phyloP scores from a whole-genome alignment of 805 yeast genomes.

The Yarrowia deformans region DNA sequence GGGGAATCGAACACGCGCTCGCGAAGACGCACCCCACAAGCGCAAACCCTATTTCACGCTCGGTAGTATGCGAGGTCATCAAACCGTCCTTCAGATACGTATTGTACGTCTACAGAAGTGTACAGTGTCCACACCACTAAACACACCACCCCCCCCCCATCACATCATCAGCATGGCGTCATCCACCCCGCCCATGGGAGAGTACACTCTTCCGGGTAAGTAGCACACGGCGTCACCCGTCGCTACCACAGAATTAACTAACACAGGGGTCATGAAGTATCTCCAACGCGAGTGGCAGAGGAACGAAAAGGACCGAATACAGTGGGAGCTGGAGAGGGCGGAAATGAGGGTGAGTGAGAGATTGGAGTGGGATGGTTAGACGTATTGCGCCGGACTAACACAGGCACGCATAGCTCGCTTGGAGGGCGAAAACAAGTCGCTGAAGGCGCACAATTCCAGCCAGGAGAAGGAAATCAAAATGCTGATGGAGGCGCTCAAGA shows the following conservation, averaged over 20 bases:
- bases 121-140: not conserved
- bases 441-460: slow-evolving; percentile 46
- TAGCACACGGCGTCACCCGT: not conserved
- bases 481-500: slow-evolving; percentile 45
- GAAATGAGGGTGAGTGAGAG: slow-evolving; percentile 63
- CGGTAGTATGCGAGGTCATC: slow-evolving; percentile 2
- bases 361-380: too few species aligned
- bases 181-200: slow-evolving; percentile 43
- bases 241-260: too few species aligned
- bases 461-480: slow-evolving; percentile 46
- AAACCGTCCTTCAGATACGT: slow-evolving; percentile 8
- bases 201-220: slow-evolving; percentile 51
- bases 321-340: slow-evolving; percentile 66
- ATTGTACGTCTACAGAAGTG: slow-evolving; percentile 4
- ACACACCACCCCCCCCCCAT: not conserved
- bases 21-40: not conserved
- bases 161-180: slow-evolving; percentile 39
- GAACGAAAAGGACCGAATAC: slow-evolving; percentile 65
- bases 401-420: slow-evolving; percentile 56
- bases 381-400: too few species aligned
- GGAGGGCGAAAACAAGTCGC: slow-evolving; percentile 60
- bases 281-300: slow-evolving; percentile 68
- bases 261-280: slow-evolving; percentile 66
- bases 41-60: not conserved
- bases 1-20: slow-evolving; percentile 11